These are phyloP conservation scores for Ogataea parapolymorpha DNA, from an alignment of 805 yeast species.

Conservation along the genomic window DNA sequence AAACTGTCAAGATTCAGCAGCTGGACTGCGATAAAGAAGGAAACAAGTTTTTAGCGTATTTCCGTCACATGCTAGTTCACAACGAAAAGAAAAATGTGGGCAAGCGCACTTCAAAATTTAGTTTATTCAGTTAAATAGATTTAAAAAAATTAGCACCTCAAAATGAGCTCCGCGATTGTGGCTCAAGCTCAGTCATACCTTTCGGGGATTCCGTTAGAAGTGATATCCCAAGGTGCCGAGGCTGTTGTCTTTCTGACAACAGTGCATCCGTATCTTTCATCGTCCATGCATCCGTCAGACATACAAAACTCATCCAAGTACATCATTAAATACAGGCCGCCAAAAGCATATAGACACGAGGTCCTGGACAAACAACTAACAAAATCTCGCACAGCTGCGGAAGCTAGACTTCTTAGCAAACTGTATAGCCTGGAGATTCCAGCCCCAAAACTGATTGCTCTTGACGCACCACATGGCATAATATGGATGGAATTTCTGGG, in stretches of 20 bases:
- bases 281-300: conserved; percentile 22
- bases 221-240: conserved; percentile 88
- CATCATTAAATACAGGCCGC: conserved; percentile 83
- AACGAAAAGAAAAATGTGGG: conserved; percentile 25
- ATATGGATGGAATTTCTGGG: conserved; percentile 88
- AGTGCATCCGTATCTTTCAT: conserved; percentile 63
- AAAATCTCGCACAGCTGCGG: conserved; percentile 77
- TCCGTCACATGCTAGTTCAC: conserved; percentile 30
- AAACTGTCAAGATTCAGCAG: conserved; percentile 21
- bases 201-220: conserved; percentile 46
- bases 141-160: neutral
- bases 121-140: conserved; percentile 3
- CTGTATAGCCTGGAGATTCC: conserved; percentile 51
- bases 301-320: conserved; percentile 35
- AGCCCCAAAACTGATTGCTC: conserved; percentile 70
- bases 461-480: conserved; percentile 75
- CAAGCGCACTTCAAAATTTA: conserved; percentile 9
- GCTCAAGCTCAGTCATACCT: conserved; percentile 40
- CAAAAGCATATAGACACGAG: conserved; percentile 87
- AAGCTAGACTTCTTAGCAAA: conserved; percentile 71
- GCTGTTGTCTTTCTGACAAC: conserved; percentile 68
- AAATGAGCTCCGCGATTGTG: conserved; percentile 56
- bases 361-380: conserved; percentile 72
- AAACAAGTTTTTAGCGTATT: conserved; percentile 26
- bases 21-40: conserved; percentile 17